Conservation (phyloP, 2,329 filamentous ascomycete species). For the Achaetomium macrosporum region DNA sequence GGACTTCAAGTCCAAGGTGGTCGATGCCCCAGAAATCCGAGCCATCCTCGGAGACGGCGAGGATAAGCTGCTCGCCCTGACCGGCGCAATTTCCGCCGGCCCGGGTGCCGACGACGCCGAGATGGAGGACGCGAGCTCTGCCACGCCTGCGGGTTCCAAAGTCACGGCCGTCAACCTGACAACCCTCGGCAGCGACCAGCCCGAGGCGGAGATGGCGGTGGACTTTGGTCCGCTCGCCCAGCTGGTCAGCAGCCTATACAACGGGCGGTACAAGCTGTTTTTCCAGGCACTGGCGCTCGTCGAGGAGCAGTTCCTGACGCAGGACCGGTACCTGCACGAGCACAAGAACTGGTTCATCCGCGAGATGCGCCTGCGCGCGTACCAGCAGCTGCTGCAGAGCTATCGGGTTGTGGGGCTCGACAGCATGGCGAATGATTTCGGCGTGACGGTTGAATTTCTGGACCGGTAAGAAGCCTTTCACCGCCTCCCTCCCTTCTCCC, state of each 20-base stretch:
- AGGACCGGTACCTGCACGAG: conserved; percentile 92
- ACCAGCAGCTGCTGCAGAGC: conserved; percentile 94
- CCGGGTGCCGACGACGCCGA: conserved; percentile 77
- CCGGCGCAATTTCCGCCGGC: conserved; percentile 74
- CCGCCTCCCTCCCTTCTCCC: background rate
- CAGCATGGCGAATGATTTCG: conserved; percentile 96
- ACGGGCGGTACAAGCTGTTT: conserved; percentile 88
- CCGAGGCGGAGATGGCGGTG: conserved; percentile 72
- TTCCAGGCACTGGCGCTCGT: conserved; percentile 85
- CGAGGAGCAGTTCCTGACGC: conserved; percentile 87
- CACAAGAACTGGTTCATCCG: conserved; percentile 96
- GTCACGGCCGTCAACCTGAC: conserved; percentile 82
- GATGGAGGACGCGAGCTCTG: conserved; percentile 52
- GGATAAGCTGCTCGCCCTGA: conserved; percentile 78
- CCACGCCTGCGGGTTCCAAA: conserved; percentile 41
- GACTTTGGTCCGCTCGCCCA: conserved; percentile 86
- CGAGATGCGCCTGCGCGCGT: conserved; percentile 94
- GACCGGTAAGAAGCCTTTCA: conserved; percentile 62
- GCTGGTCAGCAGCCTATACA: conserved; percentile 87
- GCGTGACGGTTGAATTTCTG: conserved; percentile 91
- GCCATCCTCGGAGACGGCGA: conserved; percentile 87
- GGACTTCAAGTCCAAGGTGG: conserved; percentile 98
- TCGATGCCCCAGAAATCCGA: conserved; percentile 97
- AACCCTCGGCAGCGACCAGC: conserved; percentile 69
- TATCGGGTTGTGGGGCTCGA: conserved; percentile 95